Conservation (phyloP, 306 rosid species). For the Oemleria cerasiformis region DNA sequence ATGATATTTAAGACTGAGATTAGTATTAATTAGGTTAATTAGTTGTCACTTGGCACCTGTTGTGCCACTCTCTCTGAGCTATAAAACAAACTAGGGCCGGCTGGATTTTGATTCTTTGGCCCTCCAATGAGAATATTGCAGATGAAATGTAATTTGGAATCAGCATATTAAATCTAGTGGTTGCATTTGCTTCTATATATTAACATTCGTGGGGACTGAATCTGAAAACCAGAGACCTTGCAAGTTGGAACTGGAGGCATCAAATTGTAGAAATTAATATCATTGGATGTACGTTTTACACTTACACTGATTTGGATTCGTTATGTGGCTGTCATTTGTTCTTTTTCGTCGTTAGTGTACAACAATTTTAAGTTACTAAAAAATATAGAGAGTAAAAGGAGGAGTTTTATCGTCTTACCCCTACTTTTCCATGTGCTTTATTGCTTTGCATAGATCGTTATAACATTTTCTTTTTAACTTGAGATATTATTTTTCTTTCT, state of each 20-base stretch:
- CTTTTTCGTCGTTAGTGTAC: no score
- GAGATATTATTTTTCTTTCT: no score
- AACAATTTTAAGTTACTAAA: no score
- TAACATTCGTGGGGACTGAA: not conserved
- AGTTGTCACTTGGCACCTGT: constrained; percentile 2
- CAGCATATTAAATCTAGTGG: not conserved
- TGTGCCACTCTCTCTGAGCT: not conserved
- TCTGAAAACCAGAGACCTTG: not conserved
- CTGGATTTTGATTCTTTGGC: not conserved
- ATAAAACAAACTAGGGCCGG: not conserved
- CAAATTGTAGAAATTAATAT: not conserved
- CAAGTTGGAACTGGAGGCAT: not conserved
- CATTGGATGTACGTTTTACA: no score
- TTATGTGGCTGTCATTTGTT: no score
- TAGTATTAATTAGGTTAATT: not conserved
- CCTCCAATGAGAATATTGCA: not conserved
- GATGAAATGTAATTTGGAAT: not conserved
- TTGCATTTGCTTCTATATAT: not conserved
- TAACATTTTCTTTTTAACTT: not conserved
- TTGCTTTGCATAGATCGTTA: no score
- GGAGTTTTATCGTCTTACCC: no score
- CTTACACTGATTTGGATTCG: no score
- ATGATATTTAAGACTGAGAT: not conserved
- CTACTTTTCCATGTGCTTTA: no score
- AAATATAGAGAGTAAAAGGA: no score